A percentile compares a stretch with the other conserved stretches of the same genome.
Evolutionary conservation across 2,329 filamentous ascomycete species (phyloP).

Genomic region (Trematosphaeria pertusa): DNA sequence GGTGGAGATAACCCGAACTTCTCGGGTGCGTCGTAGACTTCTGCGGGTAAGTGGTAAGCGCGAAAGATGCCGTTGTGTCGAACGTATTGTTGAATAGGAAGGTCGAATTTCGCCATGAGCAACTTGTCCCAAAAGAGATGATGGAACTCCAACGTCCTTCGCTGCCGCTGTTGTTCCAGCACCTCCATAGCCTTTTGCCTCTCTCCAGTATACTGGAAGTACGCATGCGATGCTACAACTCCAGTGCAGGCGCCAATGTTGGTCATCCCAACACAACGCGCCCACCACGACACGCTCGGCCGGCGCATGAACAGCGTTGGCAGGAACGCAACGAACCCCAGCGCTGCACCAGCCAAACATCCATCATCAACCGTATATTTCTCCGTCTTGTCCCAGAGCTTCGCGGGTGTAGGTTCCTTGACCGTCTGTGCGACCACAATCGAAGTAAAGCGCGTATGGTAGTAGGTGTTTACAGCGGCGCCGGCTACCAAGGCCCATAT

Average conservation of each 20-base stretch:
- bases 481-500: slow-evolving; percentile 27
- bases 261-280: slow-evolving; percentile 29
- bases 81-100: slow-evolving; percentile 34
- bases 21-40: slow-evolving; percentile 24
- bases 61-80: slow-evolving; percentile 34
- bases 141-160: slow-evolving; percentile 33
- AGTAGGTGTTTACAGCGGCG: slow-evolving; percentile 33
- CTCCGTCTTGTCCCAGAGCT: slow-evolving; percentile 32
- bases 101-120: slow-evolving; percentile 31
- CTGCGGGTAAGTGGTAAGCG: slow-evolving; percentile 24
- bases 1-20: slow-evolving; percentile 6
- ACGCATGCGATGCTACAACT: slow-evolving; percentile 28
- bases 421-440: slow-evolving; percentile 18
- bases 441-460: slow-evolving; percentile 27
- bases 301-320: slow-evolving; percentile 30
- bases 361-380: slow-evolving; percentile 36
- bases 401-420: slow-evolving; percentile 22
- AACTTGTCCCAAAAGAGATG: slow-evolving; percentile 32
- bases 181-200: slow-evolving; percentile 29
- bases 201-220: slow-evolving; percentile 37
- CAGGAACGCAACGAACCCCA: slow-evolving; percentile 30
- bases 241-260: slow-evolving; percentile 35
- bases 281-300: slow-evolving; percentile 29
- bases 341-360: slow-evolving; percentile 28
- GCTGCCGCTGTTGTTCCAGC: slow-evolving; percentile 22